Evolutionary conservation across 257 asterid genomes (phyloP).

Genomic region (Parsonsia alboflavescens): DNA sequence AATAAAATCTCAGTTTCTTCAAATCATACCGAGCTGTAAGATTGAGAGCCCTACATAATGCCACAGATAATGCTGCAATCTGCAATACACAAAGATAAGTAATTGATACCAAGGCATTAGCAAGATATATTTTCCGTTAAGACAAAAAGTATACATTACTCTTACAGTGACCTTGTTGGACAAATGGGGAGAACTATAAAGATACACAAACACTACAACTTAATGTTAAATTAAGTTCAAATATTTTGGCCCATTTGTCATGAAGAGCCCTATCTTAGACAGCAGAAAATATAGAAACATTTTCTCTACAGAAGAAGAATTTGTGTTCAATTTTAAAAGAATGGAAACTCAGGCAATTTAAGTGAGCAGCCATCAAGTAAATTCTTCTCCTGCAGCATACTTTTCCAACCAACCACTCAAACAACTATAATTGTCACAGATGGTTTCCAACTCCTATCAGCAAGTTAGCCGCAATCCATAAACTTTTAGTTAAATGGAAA

Average conservation of each 20-base stretch:
- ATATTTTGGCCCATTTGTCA: not conserved
- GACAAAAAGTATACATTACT: not conserved
- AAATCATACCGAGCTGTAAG: conserved; percentile 62
- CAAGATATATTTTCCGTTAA: conserved; percentile 5
- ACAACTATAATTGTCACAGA: not conserved
- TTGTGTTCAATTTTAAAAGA: not conserved
- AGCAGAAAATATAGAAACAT: not conserved
- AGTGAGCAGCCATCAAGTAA: not conserved
- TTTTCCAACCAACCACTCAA: not conserved
- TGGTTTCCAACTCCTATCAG: not conserved
- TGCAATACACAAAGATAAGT: conserved; percentile 34
- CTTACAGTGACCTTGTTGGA: not conserved
- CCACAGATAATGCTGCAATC: conserved; percentile 89
- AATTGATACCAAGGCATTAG: conserved; percentile 9
- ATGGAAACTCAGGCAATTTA: not conserved
- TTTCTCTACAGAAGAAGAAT: not conserved
- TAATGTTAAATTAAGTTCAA: too few species aligned
- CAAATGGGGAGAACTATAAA: not conserved
- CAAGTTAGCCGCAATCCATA: not conserved
- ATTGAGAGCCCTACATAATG: conserved; percentile 84
- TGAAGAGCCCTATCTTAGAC: not conserved
- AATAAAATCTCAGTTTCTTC: conserved; percentile 7
- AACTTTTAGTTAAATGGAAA: not conserved
- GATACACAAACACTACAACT: not conserved
- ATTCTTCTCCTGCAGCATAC: conserved; percentile 2